Evolutionary conservation across 768 basidiomycete genomes (phyloP).

Genomic region (Cyclocybe aegerita): DNA sequence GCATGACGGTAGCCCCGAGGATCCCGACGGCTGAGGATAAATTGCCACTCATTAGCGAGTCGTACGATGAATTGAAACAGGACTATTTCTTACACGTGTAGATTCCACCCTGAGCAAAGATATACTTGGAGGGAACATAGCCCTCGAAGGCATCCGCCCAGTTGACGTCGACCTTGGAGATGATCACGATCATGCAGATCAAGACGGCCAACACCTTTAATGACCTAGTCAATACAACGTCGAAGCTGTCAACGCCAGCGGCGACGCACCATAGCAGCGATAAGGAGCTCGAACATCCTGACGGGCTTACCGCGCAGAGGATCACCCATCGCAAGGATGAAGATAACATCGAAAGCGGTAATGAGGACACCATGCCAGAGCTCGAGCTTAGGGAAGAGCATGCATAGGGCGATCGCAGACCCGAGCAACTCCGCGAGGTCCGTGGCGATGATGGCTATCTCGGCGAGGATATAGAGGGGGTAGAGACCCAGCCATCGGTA

Average conservation of each 20-base stretch:
- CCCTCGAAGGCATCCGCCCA: slow-evolving; percentile 78
- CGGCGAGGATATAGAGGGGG: slow-evolving; percentile 62
- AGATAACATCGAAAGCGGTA: slow-evolving; percentile 65
- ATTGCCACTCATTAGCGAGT: neutral
- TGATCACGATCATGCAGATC: slow-evolving; percentile 75
- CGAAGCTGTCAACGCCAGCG: neutral
- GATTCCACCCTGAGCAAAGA: slow-evolving; percentile 55
- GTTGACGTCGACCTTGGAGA: slow-evolving; percentile 65
- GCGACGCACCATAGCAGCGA: slow-evolving; percentile 55
- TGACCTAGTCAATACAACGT: neutral
- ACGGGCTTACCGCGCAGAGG: slow-evolving; percentile 68
- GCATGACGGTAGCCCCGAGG: slow-evolving; percentile 88
- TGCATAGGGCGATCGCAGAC: slow-evolving; percentile 75
- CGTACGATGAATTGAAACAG: neutral
- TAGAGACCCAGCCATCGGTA: slow-evolving; percentile 63
- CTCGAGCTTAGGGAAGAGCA: slow-evolving; percentile 69
- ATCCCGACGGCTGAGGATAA: slow-evolving; percentile 60
- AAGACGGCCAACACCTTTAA: slow-evolving; percentile 67
- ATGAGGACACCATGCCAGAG: slow-evolving; percentile 72
- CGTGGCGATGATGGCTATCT: slow-evolving; percentile 74
- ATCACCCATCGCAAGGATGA: slow-evolving; percentile 72
- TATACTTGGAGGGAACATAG: slow-evolving; percentile 67
- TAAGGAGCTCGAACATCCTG: slow-evolving; percentile 64
- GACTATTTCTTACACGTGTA: slow-evolving; percentile 56
- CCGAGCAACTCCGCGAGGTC: slow-evolving; percentile 83